Evolutionary conservation across 768 basidiomycete genomes (phyloP).

Genomic region (Mycena indigotica): DNA sequence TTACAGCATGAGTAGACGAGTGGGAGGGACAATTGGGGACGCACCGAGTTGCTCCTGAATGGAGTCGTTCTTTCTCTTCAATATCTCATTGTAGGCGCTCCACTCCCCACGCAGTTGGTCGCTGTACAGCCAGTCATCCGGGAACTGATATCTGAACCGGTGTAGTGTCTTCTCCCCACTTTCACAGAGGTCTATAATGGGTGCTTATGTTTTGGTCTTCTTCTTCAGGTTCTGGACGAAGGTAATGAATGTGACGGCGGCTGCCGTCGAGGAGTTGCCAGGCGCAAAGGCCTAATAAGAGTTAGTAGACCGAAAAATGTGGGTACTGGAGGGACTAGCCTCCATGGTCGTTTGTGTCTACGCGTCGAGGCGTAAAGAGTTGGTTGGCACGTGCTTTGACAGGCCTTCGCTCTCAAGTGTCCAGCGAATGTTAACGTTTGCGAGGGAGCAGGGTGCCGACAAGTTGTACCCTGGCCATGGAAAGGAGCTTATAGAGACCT

Average conservation of each 20-base stretch:
- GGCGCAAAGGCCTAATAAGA: no score
- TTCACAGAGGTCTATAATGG: slow-evolving; percentile 93
- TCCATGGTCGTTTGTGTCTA: slow-evolving; percentile 44
- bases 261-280: slow-evolving; percentile 91
- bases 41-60: slow-evolving; percentile 97
- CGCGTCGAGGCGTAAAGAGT: slow-evolving; percentile 33
- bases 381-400: neutral
- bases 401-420: slow-evolving; percentile 8
- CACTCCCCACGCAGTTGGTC: slow-evolving; percentile 98
- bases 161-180: slow-evolving; percentile 97
- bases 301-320: no score
- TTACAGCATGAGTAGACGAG: neutral
- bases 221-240: slow-evolving; percentile 99
- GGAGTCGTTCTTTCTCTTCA: slow-evolving; percentile 96
- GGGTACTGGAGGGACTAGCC: slow-evolving; percentile 30
- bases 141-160: slow-evolving; percentile 95
- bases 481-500: no score
- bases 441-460: no score
- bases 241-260: slow-evolving; percentile 98
- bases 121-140: slow-evolving; percentile 95
- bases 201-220: slow-evolving; percentile 95
- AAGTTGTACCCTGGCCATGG: no score
- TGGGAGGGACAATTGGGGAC: slow-evolving; percentile 25
- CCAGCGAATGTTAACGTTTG: no score
- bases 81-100: slow-evolving; percentile 97